Evolutionary conservation across 352 stramenopile species (phyloP), one percentile per base, ranked within the genome.

Genomic region (Phytopythium aichiense): DNA sequence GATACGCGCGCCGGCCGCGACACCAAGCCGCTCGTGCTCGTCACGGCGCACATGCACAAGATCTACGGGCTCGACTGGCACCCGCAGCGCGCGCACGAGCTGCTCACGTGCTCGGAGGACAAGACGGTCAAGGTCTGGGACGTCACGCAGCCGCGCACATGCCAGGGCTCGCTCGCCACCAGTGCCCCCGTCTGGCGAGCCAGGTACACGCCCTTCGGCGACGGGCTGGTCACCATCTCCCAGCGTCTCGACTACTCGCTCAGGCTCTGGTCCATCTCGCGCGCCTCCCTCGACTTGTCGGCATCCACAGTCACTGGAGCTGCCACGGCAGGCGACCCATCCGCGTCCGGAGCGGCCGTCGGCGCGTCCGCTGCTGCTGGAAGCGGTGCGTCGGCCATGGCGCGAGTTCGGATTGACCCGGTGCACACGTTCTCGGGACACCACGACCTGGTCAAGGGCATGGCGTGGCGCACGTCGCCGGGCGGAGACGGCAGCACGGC

Each of bases 101-200:
- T 95, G 30, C 68, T 94, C n/a, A 95, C 87, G 58, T 94, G 84
- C 64, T 91, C 87, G 0, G 86, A 93, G 49, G 86, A 93, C 66
- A 89, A 90, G 69, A 91, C 74, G 4, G 84, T 95, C 61, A 92
- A 92, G 61, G 81, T 95, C 38, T 95, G 86, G 86, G 75, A 92
- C 63, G 71, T 91, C 4, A 74, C 68, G 46, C 79, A 88, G 45
- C 83, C 85, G 3, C 71, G 78, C 50, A 64, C 81, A 37, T 87
- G 74, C 49, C 83, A 91, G 33, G 85, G 83, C 2, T 77, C 72
- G 63, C 58, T 95, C 9, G 75, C 70, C 40, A 95, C 77, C 4
- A 68, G 71, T 4, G 80, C 81, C 0, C 82, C 86, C 6, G 86
- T 93, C 51, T 87, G 77, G 81, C 63, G 77, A 49, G 84, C 81